These are phyloP conservation scores for Berkeleyomyces rouxiae DNA, from an alignment of 2,329 filamentous ascomycete genomes.

Conservation along the genomic window DNA sequence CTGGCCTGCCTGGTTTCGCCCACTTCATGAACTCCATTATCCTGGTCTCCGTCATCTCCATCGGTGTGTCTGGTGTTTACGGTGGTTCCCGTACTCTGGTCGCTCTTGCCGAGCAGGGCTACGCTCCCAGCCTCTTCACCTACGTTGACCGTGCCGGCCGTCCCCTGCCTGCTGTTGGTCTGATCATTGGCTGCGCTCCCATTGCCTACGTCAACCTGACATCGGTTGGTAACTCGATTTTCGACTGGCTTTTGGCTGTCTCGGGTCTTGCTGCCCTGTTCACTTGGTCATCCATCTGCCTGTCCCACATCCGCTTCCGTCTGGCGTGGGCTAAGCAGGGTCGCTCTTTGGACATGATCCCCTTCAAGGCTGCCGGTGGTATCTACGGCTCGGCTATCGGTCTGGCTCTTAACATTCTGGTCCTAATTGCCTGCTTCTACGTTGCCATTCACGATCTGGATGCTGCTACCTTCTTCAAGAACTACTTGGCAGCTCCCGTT, in stretches of 20 bases:
- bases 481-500: slow-evolving; percentile 36
- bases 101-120: slow-evolving; percentile 39
- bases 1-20: slow-evolving; percentile 30
- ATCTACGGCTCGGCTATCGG: slow-evolving; percentile 47
- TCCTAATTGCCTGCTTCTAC: slow-evolving; percentile 37
- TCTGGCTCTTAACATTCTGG: slow-evolving; percentile 36
- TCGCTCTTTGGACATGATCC: slow-evolving; percentile 45
- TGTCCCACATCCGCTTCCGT: slow-evolving; percentile 52
- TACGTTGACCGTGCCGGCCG: slow-evolving; percentile 38
- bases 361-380: slow-evolving; percentile 43
- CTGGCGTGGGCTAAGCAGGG: slow-evolving; percentile 40
- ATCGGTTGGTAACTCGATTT: slow-evolving; percentile 33
- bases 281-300: slow-evolving; percentile 48
- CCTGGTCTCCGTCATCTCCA: slow-evolving; percentile 35
- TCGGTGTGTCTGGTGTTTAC: slow-evolving; percentile 37
- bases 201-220: slow-evolving; percentile 32
- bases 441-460: slow-evolving; percentile 28
- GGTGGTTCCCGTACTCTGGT: slow-evolving; percentile 38
- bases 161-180: slow-evolving; percentile 29
- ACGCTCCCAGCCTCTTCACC: slow-evolving; percentile 35
- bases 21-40: slow-evolving; percentile 38
- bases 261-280: slow-evolving; percentile 47
- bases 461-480: slow-evolving; percentile 36
- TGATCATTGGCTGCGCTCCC: slow-evolving; percentile 30
- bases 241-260: slow-evolving; percentile 48